phyloP scores from a whole-genome alignment of 2,329 filamentous ascomycete species.

The Fusarium sororula region DNA sequence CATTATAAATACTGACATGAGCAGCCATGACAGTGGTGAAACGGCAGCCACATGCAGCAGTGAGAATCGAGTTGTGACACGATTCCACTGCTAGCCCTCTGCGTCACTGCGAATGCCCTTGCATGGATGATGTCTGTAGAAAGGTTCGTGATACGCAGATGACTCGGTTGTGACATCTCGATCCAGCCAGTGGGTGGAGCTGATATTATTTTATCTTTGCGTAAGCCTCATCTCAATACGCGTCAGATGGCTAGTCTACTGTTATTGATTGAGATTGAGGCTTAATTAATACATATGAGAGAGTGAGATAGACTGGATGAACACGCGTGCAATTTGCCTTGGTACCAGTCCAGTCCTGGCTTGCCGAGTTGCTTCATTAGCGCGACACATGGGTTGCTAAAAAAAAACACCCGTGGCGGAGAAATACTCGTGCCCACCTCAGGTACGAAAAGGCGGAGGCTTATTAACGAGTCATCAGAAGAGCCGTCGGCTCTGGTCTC shows the following conservation, averaged over 20 bases:
- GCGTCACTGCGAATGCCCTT: constrained; percentile 18
- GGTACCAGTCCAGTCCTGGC: background rate
- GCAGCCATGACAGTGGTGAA: constrained; percentile 24
- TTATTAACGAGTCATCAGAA: background rate
- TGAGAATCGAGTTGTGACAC: constrained; percentile 8
- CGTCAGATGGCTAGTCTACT: background rate
- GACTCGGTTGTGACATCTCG: constrained; percentile 21
- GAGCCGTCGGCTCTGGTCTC: background rate
- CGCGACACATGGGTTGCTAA: constrained; percentile 31
- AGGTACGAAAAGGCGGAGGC: constrained; percentile 7
- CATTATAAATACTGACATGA: constrained; percentile 1
- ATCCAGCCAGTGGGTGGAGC: constrained; percentile 13
- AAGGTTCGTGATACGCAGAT: constrained; percentile 2
- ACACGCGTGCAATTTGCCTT: constrained; percentile 33
- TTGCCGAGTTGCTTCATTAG: constrained; percentile 2
- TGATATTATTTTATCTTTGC: background rate
- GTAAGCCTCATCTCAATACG: constrained; percentile 3
- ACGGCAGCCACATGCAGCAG: constrained; percentile 20
- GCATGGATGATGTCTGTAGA: constrained; percentile 13
- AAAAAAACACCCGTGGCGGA: constrained; percentile 26
- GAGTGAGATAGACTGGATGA: constrained; percentile 10
- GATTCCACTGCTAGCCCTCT: constrained; percentile 3
- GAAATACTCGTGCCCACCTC: constrained; percentile 6
- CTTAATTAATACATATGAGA: background rate
- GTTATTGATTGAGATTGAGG: background rate